Base-by-base conservation (phyloP, 768 basidiomycete genomes). In the Coprinopsis sp. region DNA sequence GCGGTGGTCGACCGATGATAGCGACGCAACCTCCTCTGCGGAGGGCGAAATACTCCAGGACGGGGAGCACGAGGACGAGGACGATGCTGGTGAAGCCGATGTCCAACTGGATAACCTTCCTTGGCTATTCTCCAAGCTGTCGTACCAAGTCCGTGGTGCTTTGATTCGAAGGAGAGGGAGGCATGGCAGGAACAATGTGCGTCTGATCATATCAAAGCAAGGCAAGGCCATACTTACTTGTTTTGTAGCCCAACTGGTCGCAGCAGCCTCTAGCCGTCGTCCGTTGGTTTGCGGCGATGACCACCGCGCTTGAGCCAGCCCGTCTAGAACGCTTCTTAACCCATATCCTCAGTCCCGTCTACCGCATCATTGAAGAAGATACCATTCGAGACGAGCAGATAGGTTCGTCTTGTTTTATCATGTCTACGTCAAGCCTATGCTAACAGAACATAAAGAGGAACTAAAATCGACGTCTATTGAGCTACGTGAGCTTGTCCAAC, bases 111-210 rank as follows among this genome's bases (percentile, higher is more conserved):
- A 49, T 23, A 74, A 84, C 54, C 69, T 97, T 2, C 79, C 89
- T 0, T 98, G 95, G 93, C 65, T 99, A 27, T 97, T 98, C 72
- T 93, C 92, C 19, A 88, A 88, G 58, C 69, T 98, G 16, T 97
- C 95, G 0, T 94, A 88, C 63, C 87, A 93, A 58, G 78, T 84
- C 8, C 79, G 81, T 27, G 84, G 85, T 4, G 83, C 85, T 4
- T 80, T 87, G 57, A 84, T 90, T 46, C 74, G 76, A 5, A 76
- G 87, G 39, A 71, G 83, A 22, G 86, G 78, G 53, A 74, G 72
- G 46, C 64, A 49, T 21, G 48, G 76, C 6, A 61, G 61, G 12
- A 64, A 63, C 18, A 59, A 61, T 38, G 84, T 84, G 58, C 44
- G 77, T 61, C 37, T 2, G n/a, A 16, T 11, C 46, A 45, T 16